Conservation (phyloP, 2,329 filamentous ascomycete genomes). For the Hymenoscyphus linearis region DNA sequence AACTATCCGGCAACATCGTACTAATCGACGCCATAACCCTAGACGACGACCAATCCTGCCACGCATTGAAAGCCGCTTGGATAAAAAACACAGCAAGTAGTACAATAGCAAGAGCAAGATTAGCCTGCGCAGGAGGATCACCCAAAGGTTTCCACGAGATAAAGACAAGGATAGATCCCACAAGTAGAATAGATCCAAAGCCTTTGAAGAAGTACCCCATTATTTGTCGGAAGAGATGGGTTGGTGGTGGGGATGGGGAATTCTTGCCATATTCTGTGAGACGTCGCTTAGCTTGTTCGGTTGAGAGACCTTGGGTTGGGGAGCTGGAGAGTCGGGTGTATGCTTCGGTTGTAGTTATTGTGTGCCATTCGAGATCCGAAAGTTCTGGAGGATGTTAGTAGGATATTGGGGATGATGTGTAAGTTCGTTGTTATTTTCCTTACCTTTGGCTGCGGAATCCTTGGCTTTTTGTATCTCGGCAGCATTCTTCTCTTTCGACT, state of each 20-base stretch:
- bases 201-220: conserved; percentile 72
- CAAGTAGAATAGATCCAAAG: conserved; percentile 66
- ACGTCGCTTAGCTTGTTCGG: conserved; percentile 49
- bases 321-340: conserved; percentile 54
- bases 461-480: conserved; percentile 39
- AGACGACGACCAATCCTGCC: conserved; percentile 71
- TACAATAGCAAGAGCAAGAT: conserved; percentile 68
- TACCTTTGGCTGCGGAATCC: conserved; percentile 42
- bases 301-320: conserved; percentile 51
- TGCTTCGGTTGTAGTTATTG: conserved; percentile 51
- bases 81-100: conserved; percentile 64
- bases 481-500: conserved; percentile 44
- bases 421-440: background rate
- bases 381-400: conserved; percentile 42
- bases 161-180: conserved; percentile 67
- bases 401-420: background rate
- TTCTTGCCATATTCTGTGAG: conserved; percentile 61
- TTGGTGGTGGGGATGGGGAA: conserved; percentile 59
- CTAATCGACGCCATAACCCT: conserved; percentile 76
- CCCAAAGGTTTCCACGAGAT: conserved; percentile 73
- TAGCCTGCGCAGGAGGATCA: conserved; percentile 64
- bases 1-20: conserved; percentile 72
- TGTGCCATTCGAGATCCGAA: conserved; percentile 64
- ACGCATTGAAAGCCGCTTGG: conserved; percentile 64
- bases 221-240: conserved; percentile 51